phyloP scores from a whole-genome alignment of 179 eudicot genomes.

The Silene vulgaris region DNA sequence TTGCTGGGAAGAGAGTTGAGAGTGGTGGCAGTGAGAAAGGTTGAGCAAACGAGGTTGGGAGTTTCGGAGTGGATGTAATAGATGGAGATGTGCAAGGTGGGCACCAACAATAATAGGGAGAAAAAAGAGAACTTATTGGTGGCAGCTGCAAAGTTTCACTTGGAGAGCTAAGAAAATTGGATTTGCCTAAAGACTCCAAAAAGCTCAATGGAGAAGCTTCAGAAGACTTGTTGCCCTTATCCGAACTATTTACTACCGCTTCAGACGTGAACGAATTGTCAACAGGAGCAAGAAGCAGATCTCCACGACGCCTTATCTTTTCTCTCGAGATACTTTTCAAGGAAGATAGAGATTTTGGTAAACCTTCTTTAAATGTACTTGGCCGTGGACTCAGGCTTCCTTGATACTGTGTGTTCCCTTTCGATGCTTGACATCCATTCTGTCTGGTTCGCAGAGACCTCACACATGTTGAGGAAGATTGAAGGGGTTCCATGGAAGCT shows the following conservation, averaged over 20 bases:
- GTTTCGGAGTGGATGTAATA: slow-evolving; percentile 32
- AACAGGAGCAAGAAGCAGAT: slow-evolving; percentile 31
- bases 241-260: slow-evolving; percentile 27
- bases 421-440: slow-evolving; percentile 35
- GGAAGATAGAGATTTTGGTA: slow-evolving; percentile 35
- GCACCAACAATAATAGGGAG: slow-evolving; percentile 89
- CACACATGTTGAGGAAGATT: slow-evolving; percentile 28
- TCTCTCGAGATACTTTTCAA: slow-evolving; percentile 47
- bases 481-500: slow-evolving; percentile 27
- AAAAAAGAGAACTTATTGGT: slow-evolving; percentile 36
- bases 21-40: slow-evolving; percentile 59
- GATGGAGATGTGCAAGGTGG: slow-evolving; percentile 61
- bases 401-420: slow-evolving; percentile 39
- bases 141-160: slow-evolving; percentile 38
- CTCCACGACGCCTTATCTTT: slow-evolving; percentile 50
- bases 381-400: slow-evolving; percentile 64
- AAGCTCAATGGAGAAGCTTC: slow-evolving; percentile 38
- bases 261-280: slow-evolving; percentile 28
- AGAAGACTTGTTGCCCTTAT: slow-evolving; percentile 31
- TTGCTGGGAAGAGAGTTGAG: slow-evolving; percentile 49
- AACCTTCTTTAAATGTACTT: slow-evolving; percentile 57
- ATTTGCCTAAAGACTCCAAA: slow-evolving; percentile 45
- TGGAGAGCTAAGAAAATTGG: slow-evolving; percentile 26
- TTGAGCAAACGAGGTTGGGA: slow-evolving; percentile 40
- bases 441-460: slow-evolving; percentile 45